Evolutionary conservation across 768 basidiomycete genomes (phyloP), one percentile per base, ranked within the genome.

Genomic region (Coprinellus aureogranulatus): DNA sequence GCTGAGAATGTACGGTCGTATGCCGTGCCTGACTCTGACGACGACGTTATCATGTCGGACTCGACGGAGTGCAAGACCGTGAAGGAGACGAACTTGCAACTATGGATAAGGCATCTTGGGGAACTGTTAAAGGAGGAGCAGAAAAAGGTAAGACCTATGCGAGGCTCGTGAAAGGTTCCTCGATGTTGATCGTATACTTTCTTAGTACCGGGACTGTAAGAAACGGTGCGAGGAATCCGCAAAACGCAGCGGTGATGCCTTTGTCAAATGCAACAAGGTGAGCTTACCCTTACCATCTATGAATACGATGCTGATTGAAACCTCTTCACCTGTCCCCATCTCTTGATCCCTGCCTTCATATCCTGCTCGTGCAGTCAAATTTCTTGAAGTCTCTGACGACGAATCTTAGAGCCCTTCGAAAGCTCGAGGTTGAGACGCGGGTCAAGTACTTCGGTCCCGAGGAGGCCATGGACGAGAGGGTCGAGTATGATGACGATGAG

Each of bases 101-200:
- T 77, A 44, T 92, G 89, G 89, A 82, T 90, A 64, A 82, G 82
- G 64, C 82, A 89, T 61, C 68, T 92, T 34, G 73, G 77, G 5
- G 73, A 77, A 18, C 69, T 92, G 42, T 71, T 83, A 22, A 86
- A 84, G 66, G 78, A 81, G 30, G 89, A 92, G 65, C 84, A 86
- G 60, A 80, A 81, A 61, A 90, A 89, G 81, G 89, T 89, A 55
- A 51, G 70, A 61, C 25, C 26, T 5, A 25, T 45, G 39, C n/a
- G 34, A n/a, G 23, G 5, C 14, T 16, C 16, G 40, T 34, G 47
- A 3, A 34, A 50, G 25, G 12, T 60, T 23, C 11, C 34, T 41
- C 40, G 34, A 9, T 4, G 37, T 58, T 47, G 34, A 40, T 55
- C 59, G 56, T 48, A 53, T 31, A 39, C 44, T 44, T 30, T 62